Conservation (phyloP, 345 rosid genomes). For the Mangifera indica region DNA sequence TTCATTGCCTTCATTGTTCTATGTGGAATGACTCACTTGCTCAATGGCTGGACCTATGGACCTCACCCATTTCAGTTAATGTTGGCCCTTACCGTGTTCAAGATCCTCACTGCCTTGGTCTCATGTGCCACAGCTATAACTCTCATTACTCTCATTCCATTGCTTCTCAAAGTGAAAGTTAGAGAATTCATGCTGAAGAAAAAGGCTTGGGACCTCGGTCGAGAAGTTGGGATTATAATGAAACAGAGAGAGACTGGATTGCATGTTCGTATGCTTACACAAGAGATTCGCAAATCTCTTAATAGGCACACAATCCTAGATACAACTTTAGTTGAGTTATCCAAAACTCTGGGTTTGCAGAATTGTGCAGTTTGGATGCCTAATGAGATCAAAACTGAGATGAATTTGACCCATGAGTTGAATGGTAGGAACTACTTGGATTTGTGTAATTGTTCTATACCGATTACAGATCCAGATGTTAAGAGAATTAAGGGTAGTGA, state of each 20-base stretch:
- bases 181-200: constrained; percentile 91
- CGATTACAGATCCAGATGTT: constrained; percentile 68
- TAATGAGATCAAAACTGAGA: constrained; percentile 49
- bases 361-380: constrained; percentile 99
- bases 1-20: constrained; percentile 97
- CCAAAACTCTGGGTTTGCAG: constrained; percentile 78
- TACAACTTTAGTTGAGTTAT: constrained; percentile 89
- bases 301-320: constrained; percentile 79
- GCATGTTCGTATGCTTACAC: constrained; percentile 95
- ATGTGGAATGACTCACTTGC: constrained; percentile 95
- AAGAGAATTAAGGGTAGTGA: constrained; percentile 53
- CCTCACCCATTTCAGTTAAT: constrained; percentile 81
- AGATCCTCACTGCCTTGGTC: constrained; percentile 89
- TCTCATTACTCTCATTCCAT: constrained; percentile 80
- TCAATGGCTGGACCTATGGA: constrained; percentile 88
- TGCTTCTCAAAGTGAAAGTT: constrained; percentile 90
- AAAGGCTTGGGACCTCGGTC: constrained; percentile 83
- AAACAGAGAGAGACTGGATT: constrained; percentile 78
- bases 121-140: constrained; percentile 96
- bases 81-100: constrained; percentile 88
- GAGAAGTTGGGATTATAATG: constrained; percentile 89
- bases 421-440: constrained; percentile 44
- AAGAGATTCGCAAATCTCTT: constrained; percentile 86
- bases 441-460: constrained; percentile 39
- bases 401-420: constrained; percentile 75